phyloP scores from a whole-genome alignment of 768 basidiomycete genomes.

The Lyophyllum semitale region DNA sequence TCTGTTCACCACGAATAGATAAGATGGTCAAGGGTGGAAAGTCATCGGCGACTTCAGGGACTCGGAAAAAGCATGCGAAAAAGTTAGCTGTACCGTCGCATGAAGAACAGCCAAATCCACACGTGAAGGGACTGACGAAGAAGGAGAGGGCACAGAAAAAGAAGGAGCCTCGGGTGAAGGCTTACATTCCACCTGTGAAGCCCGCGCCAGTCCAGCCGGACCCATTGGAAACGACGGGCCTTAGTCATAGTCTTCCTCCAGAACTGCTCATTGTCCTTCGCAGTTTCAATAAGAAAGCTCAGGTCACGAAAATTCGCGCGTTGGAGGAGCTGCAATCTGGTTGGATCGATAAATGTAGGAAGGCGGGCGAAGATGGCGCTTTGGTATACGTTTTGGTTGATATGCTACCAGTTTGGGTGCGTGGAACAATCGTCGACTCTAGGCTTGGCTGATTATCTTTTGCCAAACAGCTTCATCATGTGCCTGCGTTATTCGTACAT shows the following conservation, averaged over 20 bases:
- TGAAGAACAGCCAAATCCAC: slow-evolving; percentile 36
- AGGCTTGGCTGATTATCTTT: background rate
- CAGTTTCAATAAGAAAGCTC: slow-evolving; percentile 86
- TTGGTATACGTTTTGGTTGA: slow-evolving; percentile 45
- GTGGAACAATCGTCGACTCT: background rate
- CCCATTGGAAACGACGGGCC: slow-evolving; percentile 83
- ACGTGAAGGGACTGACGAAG: slow-evolving; percentile 51
- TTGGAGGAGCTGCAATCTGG: slow-evolving; percentile 76
- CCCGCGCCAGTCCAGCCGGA: slow-evolving; percentile 75
- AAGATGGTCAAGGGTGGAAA: slow-evolving; percentile 51
- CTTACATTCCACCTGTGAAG: slow-evolving; percentile 85
- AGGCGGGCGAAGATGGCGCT: slow-evolving; percentile 42
- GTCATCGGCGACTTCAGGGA: slow-evolving; percentile 82
- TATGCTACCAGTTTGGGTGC: slow-evolving; percentile 90
- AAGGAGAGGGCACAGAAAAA: slow-evolving; percentile 59
- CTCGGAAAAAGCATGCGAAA: slow-evolving; percentile 91
- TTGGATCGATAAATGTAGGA: slow-evolving; percentile 62
- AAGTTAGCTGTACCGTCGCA: slow-evolving; percentile 50
- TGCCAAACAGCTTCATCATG: slow-evolving; percentile 73
- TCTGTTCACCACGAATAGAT: background rate
- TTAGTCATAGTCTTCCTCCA: slow-evolving; percentile 72
- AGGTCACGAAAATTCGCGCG: slow-evolving; percentile 79
- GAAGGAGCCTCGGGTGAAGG: slow-evolving; percentile 79
- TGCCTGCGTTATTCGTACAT: slow-evolving; percentile 80
- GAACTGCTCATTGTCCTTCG: slow-evolving; percentile 83